phyloP scores from a whole-genome alignment of 2,329 filamentous ascomycete species.

The Fusarium sp. region DNA sequence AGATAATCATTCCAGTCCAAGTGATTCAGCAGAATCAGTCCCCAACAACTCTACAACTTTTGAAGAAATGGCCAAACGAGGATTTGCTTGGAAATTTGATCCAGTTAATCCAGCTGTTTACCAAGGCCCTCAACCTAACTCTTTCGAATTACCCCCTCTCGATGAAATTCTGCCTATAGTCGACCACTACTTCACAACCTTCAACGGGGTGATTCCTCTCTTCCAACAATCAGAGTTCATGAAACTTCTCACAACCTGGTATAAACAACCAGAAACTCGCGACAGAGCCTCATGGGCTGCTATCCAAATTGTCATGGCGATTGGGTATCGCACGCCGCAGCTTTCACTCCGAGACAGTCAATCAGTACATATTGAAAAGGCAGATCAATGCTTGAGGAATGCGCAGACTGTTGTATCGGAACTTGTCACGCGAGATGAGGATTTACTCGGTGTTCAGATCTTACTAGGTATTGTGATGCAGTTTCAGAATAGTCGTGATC shows the following conservation, averaged over 20 bases:
- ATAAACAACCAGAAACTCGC: conserved; percentile 40
- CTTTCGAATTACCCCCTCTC: conserved; percentile 49
- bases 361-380: conserved; percentile 36
- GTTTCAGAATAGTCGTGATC: conserved; percentile 54
- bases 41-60: neutral
- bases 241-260: conserved; percentile 53
- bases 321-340: conserved; percentile 50
- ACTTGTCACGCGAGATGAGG: conserved; percentile 54
- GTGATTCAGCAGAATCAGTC: conserved; percentile 3
- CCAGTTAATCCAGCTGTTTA: conserved; percentile 40
- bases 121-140: conserved; percentile 26
- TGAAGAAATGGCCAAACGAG: neutral
- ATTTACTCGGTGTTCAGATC: conserved; percentile 55
- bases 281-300: conserved; percentile 53
- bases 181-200: conserved; percentile 54
- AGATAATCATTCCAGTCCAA: conserved; percentile 17
- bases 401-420: conserved; percentile 55
- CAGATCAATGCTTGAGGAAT: conserved; percentile 52
- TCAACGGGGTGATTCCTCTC: conserved; percentile 54
- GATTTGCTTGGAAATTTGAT: conserved; percentile 37
- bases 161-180: conserved; percentile 53
- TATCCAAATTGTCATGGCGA: conserved; percentile 56
- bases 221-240: conserved; percentile 55
- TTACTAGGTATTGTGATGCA: conserved; percentile 55
- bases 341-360: conserved; percentile 34